These are phyloP conservation scores for Lecanicillium sp. DNA, from an alignment of 2,329 filamentous ascomycete species.

Conservation along the genomic window DNA sequence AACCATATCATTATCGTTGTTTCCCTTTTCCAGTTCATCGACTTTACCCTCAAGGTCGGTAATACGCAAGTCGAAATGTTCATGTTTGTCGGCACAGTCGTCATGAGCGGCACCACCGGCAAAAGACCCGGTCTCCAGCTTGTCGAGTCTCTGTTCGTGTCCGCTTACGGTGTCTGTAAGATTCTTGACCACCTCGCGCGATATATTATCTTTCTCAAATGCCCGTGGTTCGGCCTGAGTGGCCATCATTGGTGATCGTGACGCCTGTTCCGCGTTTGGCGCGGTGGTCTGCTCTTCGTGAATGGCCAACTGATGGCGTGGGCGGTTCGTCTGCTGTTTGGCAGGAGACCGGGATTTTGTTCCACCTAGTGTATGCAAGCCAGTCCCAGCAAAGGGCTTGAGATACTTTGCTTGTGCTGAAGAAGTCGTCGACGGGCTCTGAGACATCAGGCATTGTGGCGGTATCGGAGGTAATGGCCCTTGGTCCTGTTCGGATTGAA, in stretches of 20 bases:
- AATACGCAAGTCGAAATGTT: conserved; percentile 57
- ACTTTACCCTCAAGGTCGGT: conserved; percentile 59
- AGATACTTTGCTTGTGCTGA: conserved; percentile 42
- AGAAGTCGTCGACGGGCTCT: conserved; percentile 43
- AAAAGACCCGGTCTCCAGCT: conserved; percentile 63
- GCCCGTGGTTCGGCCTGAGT: conserved; percentile 21
- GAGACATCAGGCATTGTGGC: conserved; percentile 40
- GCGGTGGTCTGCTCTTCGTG: conserved; percentile 8
- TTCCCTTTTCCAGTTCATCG: conserved; percentile 50
- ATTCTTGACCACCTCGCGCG: conserved; percentile 32
- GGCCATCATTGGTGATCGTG: conserved; percentile 12
- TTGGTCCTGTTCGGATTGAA: conserved; percentile 29
- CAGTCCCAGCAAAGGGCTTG: conserved; percentile 46
- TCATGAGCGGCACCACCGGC: conserved; percentile 53
- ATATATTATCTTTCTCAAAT: conserved; percentile 13
- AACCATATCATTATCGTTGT: conserved; percentile 35
- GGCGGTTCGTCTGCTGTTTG: conserved; percentile 1
- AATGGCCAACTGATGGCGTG: conserved; percentile 1
- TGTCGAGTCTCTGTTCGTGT: conserved; percentile 57
- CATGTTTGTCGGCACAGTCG: conserved; percentile 59
- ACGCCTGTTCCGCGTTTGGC: conserved; percentile 1
- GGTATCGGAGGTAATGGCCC: conserved; percentile 36
- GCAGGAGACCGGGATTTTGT: conserved; percentile 10
- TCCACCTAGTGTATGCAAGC: conserved; percentile 43
- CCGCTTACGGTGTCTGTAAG: conserved; percentile 46